These are phyloP conservation scores for Xylaria sp. DNA, from an alignment of 2,329 filamentous ascomycete species.

Conservation along the genomic window DNA sequence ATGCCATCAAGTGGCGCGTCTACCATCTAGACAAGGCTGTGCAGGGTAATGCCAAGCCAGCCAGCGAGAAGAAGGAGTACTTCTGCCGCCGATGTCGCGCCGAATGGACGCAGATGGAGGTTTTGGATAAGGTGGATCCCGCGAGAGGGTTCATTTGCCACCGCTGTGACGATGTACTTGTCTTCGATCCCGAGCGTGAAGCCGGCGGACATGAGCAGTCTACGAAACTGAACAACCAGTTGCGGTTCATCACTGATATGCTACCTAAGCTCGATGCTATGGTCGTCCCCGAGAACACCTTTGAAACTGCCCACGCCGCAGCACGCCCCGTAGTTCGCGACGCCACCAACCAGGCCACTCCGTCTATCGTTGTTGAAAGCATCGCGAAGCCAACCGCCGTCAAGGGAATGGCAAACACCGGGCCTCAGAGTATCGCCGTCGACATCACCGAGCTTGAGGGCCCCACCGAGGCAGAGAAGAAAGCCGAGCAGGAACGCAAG, in stretches of 20 bases:
- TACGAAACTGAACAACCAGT: constrained; percentile 79
- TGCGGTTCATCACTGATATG: constrained; percentile 80
- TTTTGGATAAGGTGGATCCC: constrained; percentile 77
- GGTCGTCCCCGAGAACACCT: constrained; percentile 77
- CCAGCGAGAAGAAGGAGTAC: constrained; percentile 90
- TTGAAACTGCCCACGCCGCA: constrained; percentile 72
- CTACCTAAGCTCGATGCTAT: constrained; percentile 81
- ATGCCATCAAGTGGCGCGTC: constrained; percentile 94
- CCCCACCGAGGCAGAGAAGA: constrained; percentile 72
- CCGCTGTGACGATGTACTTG: constrained; percentile 73
- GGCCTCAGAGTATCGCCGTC: constrained; percentile 74
- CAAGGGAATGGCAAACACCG: constrained; percentile 72
- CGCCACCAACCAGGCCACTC: constrained; percentile 71
- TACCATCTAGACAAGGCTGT: constrained; percentile 89
- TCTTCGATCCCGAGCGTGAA: constrained; percentile 72
- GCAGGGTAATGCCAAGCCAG: constrained; percentile 82
- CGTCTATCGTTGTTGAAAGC: constrained; percentile 66
- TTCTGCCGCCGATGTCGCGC: constrained; percentile 82
- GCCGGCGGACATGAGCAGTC: constrained; percentile 78
- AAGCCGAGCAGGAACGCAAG: constrained; percentile 71
- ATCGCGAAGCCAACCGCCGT: constrained; percentile 71
- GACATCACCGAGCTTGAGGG: constrained; percentile 74
- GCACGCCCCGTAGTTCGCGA: constrained; percentile 73
- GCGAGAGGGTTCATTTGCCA: constrained; percentile 81
- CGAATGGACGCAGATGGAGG: constrained; percentile 91